Base-by-base conservation (phyloP, 345 rosid species). In the Gynandropsis gynandra region DNA sequence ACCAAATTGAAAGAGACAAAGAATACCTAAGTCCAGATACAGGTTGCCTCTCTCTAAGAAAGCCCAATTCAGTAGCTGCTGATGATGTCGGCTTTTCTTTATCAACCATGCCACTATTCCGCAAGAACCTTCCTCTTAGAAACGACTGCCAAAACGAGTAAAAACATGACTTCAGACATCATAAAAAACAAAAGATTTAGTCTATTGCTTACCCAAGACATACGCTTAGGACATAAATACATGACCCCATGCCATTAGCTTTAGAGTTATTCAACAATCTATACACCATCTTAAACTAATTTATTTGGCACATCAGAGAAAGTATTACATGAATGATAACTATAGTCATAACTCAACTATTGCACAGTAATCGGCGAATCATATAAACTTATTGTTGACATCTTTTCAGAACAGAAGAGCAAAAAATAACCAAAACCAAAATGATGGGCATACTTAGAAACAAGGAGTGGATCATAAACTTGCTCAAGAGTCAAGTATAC, bases 61-160 rank as follows among this genome's bases (percentile, higher is more conserved):
- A 76, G 24, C 98, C 98, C 54, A 90, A 74, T 67, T 90, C 98
- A 63, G 74, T 72, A 60, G 85, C 96, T 12, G 98, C 89, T 12
- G 61, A 65, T 36, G 95, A 77, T 54, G 73, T 61, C 24, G 78
- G 74, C 65, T 81, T 77, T 56, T 71, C 77, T 59, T 62, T 72
- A 62, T 65, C 80, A 63, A 62, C 54, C 47, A 62, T 65, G 74
- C 74, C 73, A 63, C 70, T 77, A 84, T 80, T 87, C 47, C 95
- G 86, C 80, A 90, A 74, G 78, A 90, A 90, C 58, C 98, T 78
- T 32, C 96, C 98, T 74, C 96, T 70, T 27, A 90, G 82, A 53
- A 87, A 69, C 63, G 96, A 84, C 98, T 90, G 76, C 70, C 62
- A 63, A 54, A 47, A 42, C 50, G 58, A 53, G 15, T n/a, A 39